Percentiles rank a stretch among this genome's conserved stretches.
phyloP scores from a whole-genome alignment of 192 early-diverging fungal species.

The Pilobolus umbonatus region DNA sequence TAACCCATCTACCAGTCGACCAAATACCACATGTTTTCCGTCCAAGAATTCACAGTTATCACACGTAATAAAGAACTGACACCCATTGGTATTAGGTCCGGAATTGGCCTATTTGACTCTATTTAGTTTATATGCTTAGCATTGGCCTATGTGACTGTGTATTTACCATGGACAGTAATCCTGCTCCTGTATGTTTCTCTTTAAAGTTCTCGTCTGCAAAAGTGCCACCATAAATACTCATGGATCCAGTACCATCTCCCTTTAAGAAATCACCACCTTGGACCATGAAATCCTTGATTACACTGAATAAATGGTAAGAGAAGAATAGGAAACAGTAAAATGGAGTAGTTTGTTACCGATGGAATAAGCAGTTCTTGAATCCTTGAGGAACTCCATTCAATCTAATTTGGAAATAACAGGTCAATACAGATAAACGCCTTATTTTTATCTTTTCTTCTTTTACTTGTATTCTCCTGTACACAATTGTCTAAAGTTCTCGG shows the following conservation, averaged over 20 bases:
- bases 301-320: constrained; percentile 38
- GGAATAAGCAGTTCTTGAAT: constrained; percentile 80
- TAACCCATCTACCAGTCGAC: constrained; percentile 78
- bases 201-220: constrained; percentile 83
- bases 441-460: not conserved
- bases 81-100: constrained; percentile 84
- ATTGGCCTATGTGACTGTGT: constrained; percentile 7
- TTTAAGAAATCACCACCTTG: constrained; percentile 92
- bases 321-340: no score
- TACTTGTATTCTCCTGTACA: constrained; percentile 87
- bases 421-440: constrained; percentile 13
- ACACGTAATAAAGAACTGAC: constrained; percentile 92
- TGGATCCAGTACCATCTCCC: constrained; percentile 82
- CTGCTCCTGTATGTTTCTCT: constrained; percentile 79
- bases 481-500: constrained; percentile 84
- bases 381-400: constrained; percentile 78
- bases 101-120: constrained; percentile 59
- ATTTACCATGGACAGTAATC: constrained; percentile 81
- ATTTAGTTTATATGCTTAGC: not conserved
- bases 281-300: constrained; percentile 91
- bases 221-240: constrained; percentile 81
- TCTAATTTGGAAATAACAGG: constrained; percentile 30
- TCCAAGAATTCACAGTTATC: constrained; percentile 84
- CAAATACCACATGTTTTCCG: constrained; percentile 87
- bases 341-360: constrained; percentile 42